These are phyloP conservation scores for Cutaneotrichosporon mucoides DNA, from an alignment of 1,284 basidiomycete species.

Conservation along the genomic window DNA sequence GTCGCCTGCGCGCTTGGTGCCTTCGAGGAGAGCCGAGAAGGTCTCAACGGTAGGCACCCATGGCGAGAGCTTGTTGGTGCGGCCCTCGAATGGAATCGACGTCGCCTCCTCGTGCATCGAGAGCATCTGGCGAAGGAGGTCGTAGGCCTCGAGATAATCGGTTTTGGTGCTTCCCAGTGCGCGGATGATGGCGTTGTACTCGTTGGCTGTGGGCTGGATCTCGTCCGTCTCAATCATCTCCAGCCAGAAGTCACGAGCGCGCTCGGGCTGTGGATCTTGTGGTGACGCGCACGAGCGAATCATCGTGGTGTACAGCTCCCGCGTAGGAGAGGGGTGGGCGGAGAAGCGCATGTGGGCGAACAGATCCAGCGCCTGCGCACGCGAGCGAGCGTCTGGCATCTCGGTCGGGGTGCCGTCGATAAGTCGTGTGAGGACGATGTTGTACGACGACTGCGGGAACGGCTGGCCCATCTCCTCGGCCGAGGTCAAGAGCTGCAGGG, in stretches of 20 bases:
- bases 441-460: constrained; percentile 48
- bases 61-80: constrained; percentile 49
- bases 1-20: constrained; percentile 81
- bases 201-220: constrained; percentile 61
- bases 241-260: constrained; percentile 85
- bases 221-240: constrained; percentile 73
- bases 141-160: constrained; percentile 69
- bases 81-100: constrained; percentile 29
- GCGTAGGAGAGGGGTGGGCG: constrained; percentile 76
- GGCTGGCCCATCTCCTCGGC: constrained; percentile 42
- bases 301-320: constrained; percentile 75
- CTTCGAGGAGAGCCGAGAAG: constrained; percentile 80
- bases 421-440: constrained; percentile 42
- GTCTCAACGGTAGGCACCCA: constrained; percentile 66
- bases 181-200: constrained; percentile 78
- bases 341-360: constrained; percentile 94
- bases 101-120: constrained; percentile 57
- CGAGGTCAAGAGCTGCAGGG: constrained; percentile 40
- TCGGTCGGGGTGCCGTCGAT: constrained; percentile 21
- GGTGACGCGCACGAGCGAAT: constrained; percentile 73
- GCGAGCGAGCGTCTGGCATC: constrained; percentile 29
- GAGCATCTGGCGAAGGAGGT: constrained; percentile 75
- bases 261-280: constrained; percentile 69
- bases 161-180: constrained; percentile 57
- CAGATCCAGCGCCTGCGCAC: constrained; percentile 82